These are phyloP conservation scores for Arabidopsis arenosa DNA, from an alignment of 345 rosid genomes.

Conservation along the genomic window DNA sequence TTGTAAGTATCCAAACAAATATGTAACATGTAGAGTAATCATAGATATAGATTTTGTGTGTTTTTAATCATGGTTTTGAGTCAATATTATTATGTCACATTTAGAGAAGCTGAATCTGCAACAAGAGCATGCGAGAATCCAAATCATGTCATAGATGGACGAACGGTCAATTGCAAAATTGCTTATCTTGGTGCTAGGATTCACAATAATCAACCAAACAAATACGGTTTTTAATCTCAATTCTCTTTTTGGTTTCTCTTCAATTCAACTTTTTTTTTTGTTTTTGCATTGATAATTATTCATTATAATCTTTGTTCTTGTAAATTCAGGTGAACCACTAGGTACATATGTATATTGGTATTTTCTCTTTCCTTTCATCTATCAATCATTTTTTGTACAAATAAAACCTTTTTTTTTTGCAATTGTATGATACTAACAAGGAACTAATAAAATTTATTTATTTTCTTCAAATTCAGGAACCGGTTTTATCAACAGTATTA, in stretches of 20 bases:
- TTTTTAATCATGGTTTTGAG: background rate
- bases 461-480: background rate
- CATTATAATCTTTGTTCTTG: background rate
- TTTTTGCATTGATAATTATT: background rate
- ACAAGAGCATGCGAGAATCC: conserved; percentile 64
- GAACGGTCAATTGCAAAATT: conserved; percentile 62
- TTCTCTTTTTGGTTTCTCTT: background rate
- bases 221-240: conserved; percentile 10
- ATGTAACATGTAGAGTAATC: background rate
- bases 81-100: conserved; percentile 53
- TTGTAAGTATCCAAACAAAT: conserved; percentile 36
- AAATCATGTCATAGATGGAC: conserved; percentile 57
- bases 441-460: background rate
- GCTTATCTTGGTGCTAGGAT: conserved; percentile 48
- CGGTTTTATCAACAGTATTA: background rate
- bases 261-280: background rate
- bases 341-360: background rate
- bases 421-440: background rate
- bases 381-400: background rate
- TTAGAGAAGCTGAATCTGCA: conserved; percentile 65
- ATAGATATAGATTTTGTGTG: background rate
- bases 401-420: background rate
- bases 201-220: conserved; percentile 16
- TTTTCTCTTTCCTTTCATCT: conserved; percentile 23
- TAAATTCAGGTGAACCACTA: conserved; percentile 13